Evolutionary conservation across 805 yeast genomes (phyloP).

Genomic region (Barnettozyma sp.): DNA sequence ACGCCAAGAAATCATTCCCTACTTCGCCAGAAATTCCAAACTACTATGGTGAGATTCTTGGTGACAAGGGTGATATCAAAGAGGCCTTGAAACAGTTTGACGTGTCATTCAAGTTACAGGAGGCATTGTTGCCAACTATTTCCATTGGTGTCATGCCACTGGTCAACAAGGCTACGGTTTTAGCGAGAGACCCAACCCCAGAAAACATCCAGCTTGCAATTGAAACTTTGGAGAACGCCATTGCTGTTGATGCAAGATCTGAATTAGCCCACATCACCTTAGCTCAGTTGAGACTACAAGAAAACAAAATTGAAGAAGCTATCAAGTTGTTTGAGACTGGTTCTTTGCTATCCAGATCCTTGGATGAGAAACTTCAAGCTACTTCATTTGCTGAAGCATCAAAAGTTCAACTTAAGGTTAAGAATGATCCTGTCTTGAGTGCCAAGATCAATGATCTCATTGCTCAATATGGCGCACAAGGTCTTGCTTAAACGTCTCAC

Average conservation of each 20-base stretch:
- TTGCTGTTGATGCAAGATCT: conserved; percentile 76
- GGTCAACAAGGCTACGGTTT: conserved; percentile 77
- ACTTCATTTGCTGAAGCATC: conserved; percentile 90
- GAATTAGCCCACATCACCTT: conserved; percentile 87
- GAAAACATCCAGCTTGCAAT: conserved; percentile 51
- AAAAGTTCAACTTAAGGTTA: conserved; percentile 76
- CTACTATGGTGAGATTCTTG: conserved; percentile 90
- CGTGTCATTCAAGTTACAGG: conserved; percentile 76
- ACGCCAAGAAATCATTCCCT: conserved; percentile 70
- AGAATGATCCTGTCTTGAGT: conserved; percentile 58
- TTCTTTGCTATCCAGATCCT: conserved; percentile 72
- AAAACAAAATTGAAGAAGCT: conserved; percentile 77
- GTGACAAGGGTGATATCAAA: conserved; percentile 66
- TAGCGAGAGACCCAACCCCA: conserved; percentile 44
- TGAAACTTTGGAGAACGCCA: conserved; percentile 63
- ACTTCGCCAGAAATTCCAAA: conserved; percentile 88
- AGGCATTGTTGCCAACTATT: conserved; percentile 47
- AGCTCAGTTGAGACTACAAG: conserved; percentile 85
- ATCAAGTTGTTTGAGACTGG: conserved; percentile 75
- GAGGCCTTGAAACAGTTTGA: conserved; percentile 83
- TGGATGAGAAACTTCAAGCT: conserved; percentile 85
- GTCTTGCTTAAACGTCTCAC: conserved; percentile 5
- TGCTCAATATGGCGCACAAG: conserved; percentile 30
- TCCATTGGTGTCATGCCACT: conserved; percentile 86
- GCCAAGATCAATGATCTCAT: conserved; percentile 57